A percentile compares a stretch with the other conserved stretches of the same genome.
phyloP scores from a whole-genome alignment of 345 rosid genomes.

The Eucalyptus cloeziana region DNA sequence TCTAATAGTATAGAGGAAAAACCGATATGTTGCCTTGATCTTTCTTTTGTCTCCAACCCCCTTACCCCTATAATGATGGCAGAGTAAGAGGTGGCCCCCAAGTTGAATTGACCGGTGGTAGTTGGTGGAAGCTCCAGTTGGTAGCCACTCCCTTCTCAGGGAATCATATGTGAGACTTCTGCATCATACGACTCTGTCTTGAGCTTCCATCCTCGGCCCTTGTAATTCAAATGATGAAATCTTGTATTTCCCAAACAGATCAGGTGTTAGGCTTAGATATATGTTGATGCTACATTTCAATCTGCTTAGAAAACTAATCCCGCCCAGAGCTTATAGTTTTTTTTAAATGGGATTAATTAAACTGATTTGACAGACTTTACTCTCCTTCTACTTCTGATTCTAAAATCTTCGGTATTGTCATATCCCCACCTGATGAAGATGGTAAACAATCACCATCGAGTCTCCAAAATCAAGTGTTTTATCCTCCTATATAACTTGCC shows the following conservation, averaged over 20 bases:
- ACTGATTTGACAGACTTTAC: not conserved
- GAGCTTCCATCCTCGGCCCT: not conserved
- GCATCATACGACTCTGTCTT: not conserved
- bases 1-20: not conserved
- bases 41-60: not conserved
- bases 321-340: not conserved
- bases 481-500: not conserved
- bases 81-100: constrained; percentile 3
- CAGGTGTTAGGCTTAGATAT: not conserved
- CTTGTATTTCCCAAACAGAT: not conserved
- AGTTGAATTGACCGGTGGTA: not conserved
- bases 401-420: not conserved
- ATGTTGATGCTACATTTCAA: not conserved
- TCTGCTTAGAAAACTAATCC: not conserved
- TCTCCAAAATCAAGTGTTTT: not conserved
- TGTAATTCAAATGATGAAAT: not conserved
- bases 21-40: not conserved
- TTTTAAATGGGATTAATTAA: not conserved
- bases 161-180: not conserved
- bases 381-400: not conserved
- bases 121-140: not conserved
- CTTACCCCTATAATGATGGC: not conserved
- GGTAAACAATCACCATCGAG: not conserved
- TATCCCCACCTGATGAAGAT: not conserved
- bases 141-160: not conserved